Evolutionary conservation across 148 eudicot genomes (phyloP), one percentile per base, ranked within the genome.

Genomic region (Oxyria digyna): DNA sequence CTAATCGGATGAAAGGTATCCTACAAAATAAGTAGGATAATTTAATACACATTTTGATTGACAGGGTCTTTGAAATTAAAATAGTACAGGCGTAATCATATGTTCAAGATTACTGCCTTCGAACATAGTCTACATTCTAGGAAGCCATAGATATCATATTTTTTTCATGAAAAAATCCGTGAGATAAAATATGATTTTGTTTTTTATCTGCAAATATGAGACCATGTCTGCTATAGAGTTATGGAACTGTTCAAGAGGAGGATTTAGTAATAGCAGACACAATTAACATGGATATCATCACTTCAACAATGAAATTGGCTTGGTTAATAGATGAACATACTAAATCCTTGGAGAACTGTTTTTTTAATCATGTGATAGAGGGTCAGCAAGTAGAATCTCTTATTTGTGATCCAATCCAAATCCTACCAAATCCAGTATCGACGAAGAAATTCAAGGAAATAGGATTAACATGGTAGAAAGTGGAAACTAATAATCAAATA

Each of bases 1-100:
- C 84, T 62, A 81, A 50, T 26, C 84, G 57, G 55, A 81, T 78
- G 77, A 81, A 75, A 24, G 84, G 84, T 73, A 75, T 81, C 81
- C 84, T 81, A 66, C 67, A 33, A 69, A 62, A 67, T 24, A 21
- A 45, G 9, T 13, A 42, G 55, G 29, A 68, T 15, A 24, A 46
- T 27, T 24, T 59, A 20, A 24, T 59, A 1, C 31, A 14, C 2
- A 23, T 14, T 49, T 48, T n/a, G 24, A 6, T 29, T 13, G 10
- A n/a, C 29, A 69, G 31, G 14, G 32, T 21, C 21, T 26, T 11
- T 10, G 29, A 14, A n/a, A 18, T 13, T 6, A 27, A 29, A 67
- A 52, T 38, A 69, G 4, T 59, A 9, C 65, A 29, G 18, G 38
- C 65, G n/a, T n/a, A 59, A 31, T 59, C 37, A 52, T 59, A 59